A percentile compares a stretch with the other conserved stretches of the same genome.
phyloP scores from a whole-genome alignment of 2,329 filamentous ascomycete species.

The Madurella mycetomatis region DNA sequence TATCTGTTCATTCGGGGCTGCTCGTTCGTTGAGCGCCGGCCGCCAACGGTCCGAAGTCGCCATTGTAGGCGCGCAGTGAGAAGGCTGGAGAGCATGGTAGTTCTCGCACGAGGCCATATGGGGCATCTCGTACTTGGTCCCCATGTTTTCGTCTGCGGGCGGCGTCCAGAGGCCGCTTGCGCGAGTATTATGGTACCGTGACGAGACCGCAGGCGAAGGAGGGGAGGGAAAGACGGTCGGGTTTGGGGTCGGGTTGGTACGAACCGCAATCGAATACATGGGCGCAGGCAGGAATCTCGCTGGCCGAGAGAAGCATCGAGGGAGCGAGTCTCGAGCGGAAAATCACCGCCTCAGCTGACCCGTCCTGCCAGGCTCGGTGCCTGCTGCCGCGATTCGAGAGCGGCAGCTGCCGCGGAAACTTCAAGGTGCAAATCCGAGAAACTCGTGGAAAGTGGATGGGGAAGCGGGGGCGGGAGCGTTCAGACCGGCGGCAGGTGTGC shows the following conservation, averaged over 20 bases:
- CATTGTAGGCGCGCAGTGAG: slow-evolving; percentile 12
- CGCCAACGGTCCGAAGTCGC: slow-evolving; percentile 15
- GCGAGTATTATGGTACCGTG: slow-evolving; percentile 10
- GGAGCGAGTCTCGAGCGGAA: not conserved
- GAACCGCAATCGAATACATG: slow-evolving; percentile 27
- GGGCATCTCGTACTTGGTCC: slow-evolving; percentile 31
- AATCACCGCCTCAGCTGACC: not conserved
- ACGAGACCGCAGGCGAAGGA: slow-evolving; percentile 14
- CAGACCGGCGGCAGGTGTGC: not conserved
- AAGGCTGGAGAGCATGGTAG: slow-evolving; percentile 16
- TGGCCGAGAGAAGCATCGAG: not conserved
- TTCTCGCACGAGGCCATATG: slow-evolving; percentile 29
- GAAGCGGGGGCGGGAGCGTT: too few relatives aligned
- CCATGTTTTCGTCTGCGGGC: slow-evolving; percentile 32
- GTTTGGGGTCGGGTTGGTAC: not conserved
- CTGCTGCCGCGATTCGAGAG: too few relatives aligned
- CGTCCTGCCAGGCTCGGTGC: not conserved
- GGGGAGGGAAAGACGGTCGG: slow-evolving; percentile 13
- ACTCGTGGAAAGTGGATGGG: not conserved
- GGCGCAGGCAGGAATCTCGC: not conserved
- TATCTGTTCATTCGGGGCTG: slow-evolving; percentile 20
- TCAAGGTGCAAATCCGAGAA: too few relatives aligned
- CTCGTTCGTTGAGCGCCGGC: slow-evolving; percentile 20
- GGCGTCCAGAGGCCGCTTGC: slow-evolving; percentile 28
- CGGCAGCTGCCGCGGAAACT: too few relatives aligned